Evolutionary conservation across 352 stramenopile species (phyloP), one percentile per base, ranked within the genome.

Genomic region (Pythium pyrilobum): DNA sequence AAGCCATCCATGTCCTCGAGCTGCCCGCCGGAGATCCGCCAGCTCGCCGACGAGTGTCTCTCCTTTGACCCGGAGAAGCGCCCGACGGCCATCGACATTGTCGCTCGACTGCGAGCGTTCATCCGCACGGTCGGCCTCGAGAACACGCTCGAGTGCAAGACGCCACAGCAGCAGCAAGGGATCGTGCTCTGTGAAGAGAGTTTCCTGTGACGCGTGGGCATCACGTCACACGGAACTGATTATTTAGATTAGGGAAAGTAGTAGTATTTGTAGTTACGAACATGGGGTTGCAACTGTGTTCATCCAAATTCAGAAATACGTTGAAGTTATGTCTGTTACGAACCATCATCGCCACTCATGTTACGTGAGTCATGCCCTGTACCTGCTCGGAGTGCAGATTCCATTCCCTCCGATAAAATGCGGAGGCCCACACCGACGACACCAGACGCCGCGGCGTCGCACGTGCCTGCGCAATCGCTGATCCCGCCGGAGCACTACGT

Each of bases 1-100:
- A 44, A 42, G 20, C 56, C 48, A 11, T 58, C 39, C 20, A 42
- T 64, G 33, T 64, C 56, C 18, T 8, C 13, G 11, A 25, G 15
- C 36, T 64, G 47, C 27, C 56, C 56, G 11, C 24, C 20, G 7
- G 47, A 64, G 41, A 44, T 64, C 18, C 40, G 41, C 11, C 40
- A 58, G 34, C 56, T 64, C 39, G 37, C 40, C 1, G n/a, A 47
- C 18, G 46, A 64, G 12, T 64, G 56, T 28, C 40, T 64, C 16
- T 16, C 47, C 2, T 58, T 54, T 21, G 48, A 64, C 2, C 41
- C 56, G 1, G 12, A 43, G 21, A 36, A 64, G 16, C 56, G 56
- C 5, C 56, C 48, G 12, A 48, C 38, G 4, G 55, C 55, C 4
- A 46, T 62, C 31, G 55, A 62, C 11, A 34, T 62, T n/a, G 39